Evolutionary conservation across 352 stramenopile genomes (phyloP).

Genomic region (Discostella stelligera): DNA sequence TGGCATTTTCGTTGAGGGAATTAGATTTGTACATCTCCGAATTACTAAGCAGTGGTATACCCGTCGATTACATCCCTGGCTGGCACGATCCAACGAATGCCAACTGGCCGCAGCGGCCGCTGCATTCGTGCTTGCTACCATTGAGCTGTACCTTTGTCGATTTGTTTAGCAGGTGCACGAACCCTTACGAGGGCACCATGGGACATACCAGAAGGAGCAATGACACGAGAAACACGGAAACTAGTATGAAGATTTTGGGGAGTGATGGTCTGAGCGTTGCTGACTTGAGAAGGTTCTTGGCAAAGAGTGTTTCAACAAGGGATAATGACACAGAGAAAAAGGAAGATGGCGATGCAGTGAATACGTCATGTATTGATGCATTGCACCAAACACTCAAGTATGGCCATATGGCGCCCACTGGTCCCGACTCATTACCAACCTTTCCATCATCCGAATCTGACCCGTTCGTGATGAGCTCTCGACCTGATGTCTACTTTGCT

Average conservation of each 20-base stretch:
- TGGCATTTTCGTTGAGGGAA: conserved; percentile 52
- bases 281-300: conserved; percentile 77
- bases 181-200: conserved; percentile 87
- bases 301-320: conserved; percentile 5
- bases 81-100: conserved; percentile 85
- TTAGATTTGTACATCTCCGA: conserved; percentile 63
- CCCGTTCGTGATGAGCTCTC: conserved; percentile 87
- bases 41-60: conserved; percentile 77
- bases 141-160: conserved; percentile 82
- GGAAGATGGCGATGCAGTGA: conserved; percentile 4
- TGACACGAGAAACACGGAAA: conserved; percentile 47
- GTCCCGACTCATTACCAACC: conserved; percentile 88
- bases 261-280: conserved; percentile 87
- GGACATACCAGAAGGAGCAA: neutral
- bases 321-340: conserved; percentile 2
- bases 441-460: conserved; percentile 90
- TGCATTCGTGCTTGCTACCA: conserved; percentile 92
- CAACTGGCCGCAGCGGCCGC: conserved; percentile 90
- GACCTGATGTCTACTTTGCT: conserved; percentile 90
- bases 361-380: conserved; percentile 45
- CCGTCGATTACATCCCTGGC: conserved; percentile 90
- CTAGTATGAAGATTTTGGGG: conserved; percentile 81
- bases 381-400: conserved; percentile 84
- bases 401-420: conserved; percentile 90
- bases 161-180: conserved; percentile 87